These are phyloP conservation scores for Hirschioporus abietinus DNA, from an alignment of 768 basidiomycete genomes.

Conservation along the genomic window DNA sequence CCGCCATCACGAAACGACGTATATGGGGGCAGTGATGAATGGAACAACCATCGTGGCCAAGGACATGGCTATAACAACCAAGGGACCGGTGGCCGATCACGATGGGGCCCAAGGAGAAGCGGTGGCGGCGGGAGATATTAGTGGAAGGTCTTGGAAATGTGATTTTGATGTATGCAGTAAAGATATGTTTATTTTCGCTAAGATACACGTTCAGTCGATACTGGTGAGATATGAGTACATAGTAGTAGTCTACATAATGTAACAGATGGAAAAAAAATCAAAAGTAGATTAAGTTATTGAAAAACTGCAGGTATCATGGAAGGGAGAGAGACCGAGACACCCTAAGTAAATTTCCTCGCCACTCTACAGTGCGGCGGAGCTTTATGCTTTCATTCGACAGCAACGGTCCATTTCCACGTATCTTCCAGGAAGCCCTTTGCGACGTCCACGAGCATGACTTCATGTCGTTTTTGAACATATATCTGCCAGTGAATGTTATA, in stretches of 20 bases:
- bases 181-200: background rate
- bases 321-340: no score
- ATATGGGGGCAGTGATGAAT: constrained; percentile 29
- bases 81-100: constrained; percentile 1
- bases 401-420: constrained; percentile 13
- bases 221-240: no score
- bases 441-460: constrained; percentile 12
- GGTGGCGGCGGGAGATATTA: constrained; percentile 4
- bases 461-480: constrained; percentile 15
- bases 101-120: constrained; percentile 9
- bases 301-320: no score
- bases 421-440: constrained; percentile 12
- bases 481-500: constrained; percentile 9
- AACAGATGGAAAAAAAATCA: no score
- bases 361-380: background rate
- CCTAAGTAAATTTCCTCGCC: no score
- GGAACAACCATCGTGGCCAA: constrained; percentile 36
- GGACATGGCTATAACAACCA: constrained; percentile 27
- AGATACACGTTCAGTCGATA: no score
- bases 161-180: background rate
- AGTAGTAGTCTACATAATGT: no score
- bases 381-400: constrained; percentile 8
- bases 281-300: no score
- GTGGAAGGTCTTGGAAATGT: constrained; percentile 15
- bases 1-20: constrained; percentile 50